Evolutionary conservation across 1,284 basidiomycete genomes (phyloP), one percentile per base, ranked within the genome.

Genomic region (Ceratobasidium sp.): DNA sequence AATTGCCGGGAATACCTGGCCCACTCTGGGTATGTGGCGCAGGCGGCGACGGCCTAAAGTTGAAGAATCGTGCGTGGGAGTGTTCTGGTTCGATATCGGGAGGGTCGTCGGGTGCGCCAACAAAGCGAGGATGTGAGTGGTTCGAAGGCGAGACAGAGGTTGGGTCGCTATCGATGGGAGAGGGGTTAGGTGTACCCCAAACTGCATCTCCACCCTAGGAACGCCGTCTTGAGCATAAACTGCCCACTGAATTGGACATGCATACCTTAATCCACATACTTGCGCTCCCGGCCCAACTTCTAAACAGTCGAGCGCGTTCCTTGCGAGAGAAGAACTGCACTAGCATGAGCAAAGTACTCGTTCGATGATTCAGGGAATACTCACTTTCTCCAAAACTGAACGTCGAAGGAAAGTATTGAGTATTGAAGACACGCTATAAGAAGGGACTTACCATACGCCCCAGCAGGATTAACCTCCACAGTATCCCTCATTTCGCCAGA

Each of bases 401-500:
- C 50, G 57, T 54, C 17, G 38, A n/a, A 28, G 15, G 61, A 33
- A 38, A 66, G n/a, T n/a, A 54, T 4, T 57, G 23, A 44, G n/a
- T 6, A 52, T 44, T 26, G 17, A 13, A 46, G 5, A 17, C 20
- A 13, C 46, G 42, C 38, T 42, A 73, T 10, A 42, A 23, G 42
- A 15, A 40, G 56, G 17, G 74, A 82, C 85, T 42, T 59, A 92
- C 93, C 92, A 83, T 95, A 96, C 68, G 92, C 90, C 23, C 94
- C 94, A 7, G 93, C 93, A 17, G 95, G 94, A 82, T 96, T 93
- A 83, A 96, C 88, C 83, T 98, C 94, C 10, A 98, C 97, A 0
- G 97, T 99, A 82, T 99, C 96, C 84, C 93, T 92, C 97, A 98
- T 98, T 82, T 96, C 95, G 12, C 94, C 94, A 0, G 95, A 96